phyloP scores from a whole-genome alignment of 225 moss, liverwort and hornwort genomes.

The Physcomitrellopsis africana region DNA sequence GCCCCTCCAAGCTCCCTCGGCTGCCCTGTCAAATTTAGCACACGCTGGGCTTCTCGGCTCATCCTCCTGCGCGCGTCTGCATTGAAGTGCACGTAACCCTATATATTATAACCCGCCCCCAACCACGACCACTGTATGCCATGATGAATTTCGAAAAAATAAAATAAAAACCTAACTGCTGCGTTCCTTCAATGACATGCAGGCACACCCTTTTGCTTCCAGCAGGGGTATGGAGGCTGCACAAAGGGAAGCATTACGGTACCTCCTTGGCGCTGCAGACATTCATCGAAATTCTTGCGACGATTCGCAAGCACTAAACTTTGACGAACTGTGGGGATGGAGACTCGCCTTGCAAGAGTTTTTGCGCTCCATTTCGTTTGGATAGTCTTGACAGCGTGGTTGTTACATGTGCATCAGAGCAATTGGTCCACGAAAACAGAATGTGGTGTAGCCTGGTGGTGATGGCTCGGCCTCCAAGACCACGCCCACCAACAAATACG shows the following conservation, averaged over 20 bases:
- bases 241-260: too few relatives aligned
- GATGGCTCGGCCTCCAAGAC: conserved; percentile 5
- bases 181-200: too few relatives aligned
- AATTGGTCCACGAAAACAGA: background rate
- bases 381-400: conserved; percentile 28
- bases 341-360: background rate
- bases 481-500: too few relatives aligned
- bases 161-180: background rate
- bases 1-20: background rate
- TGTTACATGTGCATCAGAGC: conserved; percentile 10
- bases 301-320: conserved; percentile 3
- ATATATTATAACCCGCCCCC: background rate
- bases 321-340: conserved; percentile 30
- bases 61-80: background rate
- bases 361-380: background rate
- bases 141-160: background rate
- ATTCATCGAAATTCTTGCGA: background rate
- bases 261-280: background rate
- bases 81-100: background rate
- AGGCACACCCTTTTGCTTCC: too few relatives aligned
- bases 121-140: background rate
- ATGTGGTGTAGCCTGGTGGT: background rate
- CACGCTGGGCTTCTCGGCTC: background rate
- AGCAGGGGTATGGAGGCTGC: too few relatives aligned
- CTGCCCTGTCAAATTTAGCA: background rate